Conservation (phyloP, 2,329 filamentous ascomycete genomes). For the Xylogone sp. region DNA sequence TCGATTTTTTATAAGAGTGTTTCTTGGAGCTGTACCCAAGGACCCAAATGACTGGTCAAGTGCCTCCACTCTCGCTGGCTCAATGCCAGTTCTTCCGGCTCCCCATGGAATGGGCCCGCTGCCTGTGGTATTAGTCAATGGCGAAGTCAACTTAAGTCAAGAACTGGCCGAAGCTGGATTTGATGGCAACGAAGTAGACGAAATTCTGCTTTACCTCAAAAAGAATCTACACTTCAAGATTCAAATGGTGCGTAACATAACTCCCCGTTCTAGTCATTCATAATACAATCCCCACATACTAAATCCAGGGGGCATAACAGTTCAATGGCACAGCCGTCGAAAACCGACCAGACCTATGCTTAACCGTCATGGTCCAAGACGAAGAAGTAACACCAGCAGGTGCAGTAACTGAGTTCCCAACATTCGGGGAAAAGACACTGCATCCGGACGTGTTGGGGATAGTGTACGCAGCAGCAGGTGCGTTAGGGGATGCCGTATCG, state of each 20-base stretch:
- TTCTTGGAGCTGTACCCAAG: constrained; percentile 17
- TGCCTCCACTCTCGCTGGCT: constrained; percentile 10
- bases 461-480: background rate
- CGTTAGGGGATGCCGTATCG: no score
- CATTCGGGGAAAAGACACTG: constrained; percentile 16
- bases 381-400: constrained; percentile 13
- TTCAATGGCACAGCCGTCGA: background rate
- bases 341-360: background rate
- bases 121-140: constrained; percentile 12
- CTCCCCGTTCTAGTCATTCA: no score
- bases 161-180: constrained; percentile 6
- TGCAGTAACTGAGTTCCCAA: constrained; percentile 15
- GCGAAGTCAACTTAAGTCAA: constrained; percentile 16
- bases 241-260: constrained; percentile 22
- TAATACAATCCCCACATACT: no score
- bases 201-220: constrained; percentile 14
- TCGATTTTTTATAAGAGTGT: constrained; percentile 19
- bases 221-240: constrained; percentile 20
- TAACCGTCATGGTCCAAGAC: constrained; percentile 2
- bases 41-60: constrained; percentile 16
- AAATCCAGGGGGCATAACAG: background rate
- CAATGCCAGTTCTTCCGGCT: constrained; percentile 20
- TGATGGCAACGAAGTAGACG: constrained; percentile 8
- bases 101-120: constrained; percentile 4
- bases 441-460: constrained; percentile 11